Conservation (phyloP, 2,329 filamentous ascomycete genomes). For the Trichoderma harzianum region DNA sequence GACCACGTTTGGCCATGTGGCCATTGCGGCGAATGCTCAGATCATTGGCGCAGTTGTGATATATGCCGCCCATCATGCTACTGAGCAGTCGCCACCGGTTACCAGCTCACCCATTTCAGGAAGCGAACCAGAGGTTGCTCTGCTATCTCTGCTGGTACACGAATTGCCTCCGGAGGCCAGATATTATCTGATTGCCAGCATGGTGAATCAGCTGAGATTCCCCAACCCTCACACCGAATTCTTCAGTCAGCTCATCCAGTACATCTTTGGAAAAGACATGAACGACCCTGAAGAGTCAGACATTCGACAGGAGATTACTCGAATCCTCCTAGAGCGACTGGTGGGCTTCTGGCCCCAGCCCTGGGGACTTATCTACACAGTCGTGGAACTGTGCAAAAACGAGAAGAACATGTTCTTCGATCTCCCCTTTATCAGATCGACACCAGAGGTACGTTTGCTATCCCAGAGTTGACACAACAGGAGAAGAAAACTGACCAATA, state of each 20-base stretch:
- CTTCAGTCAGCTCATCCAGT: constrained; percentile 80
- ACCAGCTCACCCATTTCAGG: constrained; percentile 50
- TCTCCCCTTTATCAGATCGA: constrained; percentile 83
- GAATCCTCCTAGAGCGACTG: constrained; percentile 82
- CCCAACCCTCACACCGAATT: constrained; percentile 89
- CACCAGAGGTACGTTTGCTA: constrained; percentile 67
- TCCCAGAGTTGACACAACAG: neutral
- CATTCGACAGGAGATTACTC: constrained; percentile 85
- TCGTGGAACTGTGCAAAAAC: constrained; percentile 88
- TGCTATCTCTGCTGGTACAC: constrained; percentile 73
- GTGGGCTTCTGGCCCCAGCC: constrained; percentile 89
- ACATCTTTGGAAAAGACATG: constrained; percentile 77
- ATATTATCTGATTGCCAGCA: constrained; percentile 79
- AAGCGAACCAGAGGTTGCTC: constrained; percentile 56
- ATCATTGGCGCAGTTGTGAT: constrained; percentile 81
- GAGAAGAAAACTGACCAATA: neutral
- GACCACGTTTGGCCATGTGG: constrained; percentile 63
- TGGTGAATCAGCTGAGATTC: constrained; percentile 88
- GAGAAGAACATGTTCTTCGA: constrained; percentile 90
- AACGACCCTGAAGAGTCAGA: constrained; percentile 72
- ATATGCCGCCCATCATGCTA: constrained; percentile 73
- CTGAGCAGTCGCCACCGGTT: constrained; percentile 56
- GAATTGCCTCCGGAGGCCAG: constrained; percentile 73
- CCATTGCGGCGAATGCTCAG: constrained; percentile 64
- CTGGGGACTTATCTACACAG: constrained; percentile 87